Evolutionary conservation across 768 basidiomycete species (phyloP), one percentile per base, ranked within the genome.

Genomic region (Kwoniella europaea): DNA sequence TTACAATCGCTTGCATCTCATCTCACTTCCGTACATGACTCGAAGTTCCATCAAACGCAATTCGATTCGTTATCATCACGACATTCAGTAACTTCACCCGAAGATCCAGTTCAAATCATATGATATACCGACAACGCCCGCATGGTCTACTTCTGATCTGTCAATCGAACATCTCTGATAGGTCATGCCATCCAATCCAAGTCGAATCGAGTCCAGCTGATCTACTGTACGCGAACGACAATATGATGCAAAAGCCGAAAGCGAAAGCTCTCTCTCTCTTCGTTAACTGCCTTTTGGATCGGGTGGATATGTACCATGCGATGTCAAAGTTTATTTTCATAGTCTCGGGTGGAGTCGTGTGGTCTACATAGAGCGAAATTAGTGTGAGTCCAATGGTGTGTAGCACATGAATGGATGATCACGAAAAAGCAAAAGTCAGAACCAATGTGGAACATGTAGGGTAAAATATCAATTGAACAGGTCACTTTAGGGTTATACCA

Each of bases 31-130:
- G 9, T 52, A 9, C 58, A 18, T 61, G 60, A 43, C 29, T 61
- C 35, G 35, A 35, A 35, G 7, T 6, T 10, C n/a, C 5, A 22
- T 41, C 62, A 9, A 29, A 24, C 62, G 22, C 44, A 29, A 63
- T 50, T 63, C 24, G 22, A 65, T 65, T 56, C 54, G 54, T 65
- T 65, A 65, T 65, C 64, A 65, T 52, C 64, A 65, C 64, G 64
- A 65, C 64, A 65, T 65, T 50, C 12, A 15, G 12, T 18, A 50
- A 15, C 46, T 50, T 50, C 46, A 50, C 46, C 18, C 18, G 46
- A 50, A 15, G 46, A 13, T 50, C 46, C 46, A 50, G 13, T 18
- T 18, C 13, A 50, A 4, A 50, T 50, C 10, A 15, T 2, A 13
- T 50, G 46, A 18, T 50, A 50, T 50, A 50, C 46, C 46, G 46